phyloP scores from a whole-genome alignment of 805 yeast genomes.

The Zygosaccharomyces bisporus region DNA sequence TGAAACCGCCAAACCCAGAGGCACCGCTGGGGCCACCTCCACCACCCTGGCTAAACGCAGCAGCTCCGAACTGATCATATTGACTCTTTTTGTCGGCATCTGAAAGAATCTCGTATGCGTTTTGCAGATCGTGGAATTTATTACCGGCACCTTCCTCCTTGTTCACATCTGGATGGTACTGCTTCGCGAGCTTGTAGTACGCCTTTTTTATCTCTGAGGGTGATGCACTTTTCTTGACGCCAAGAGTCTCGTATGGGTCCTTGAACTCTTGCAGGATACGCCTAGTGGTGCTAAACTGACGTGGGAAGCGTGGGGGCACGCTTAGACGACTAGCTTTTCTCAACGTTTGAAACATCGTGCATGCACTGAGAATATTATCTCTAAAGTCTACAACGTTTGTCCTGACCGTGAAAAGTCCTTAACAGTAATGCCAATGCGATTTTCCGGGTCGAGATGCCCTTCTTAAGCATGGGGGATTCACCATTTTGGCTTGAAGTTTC shows the following conservation, averaged over 20 bases:
- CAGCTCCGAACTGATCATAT: constrained; percentile 87
- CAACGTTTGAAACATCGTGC: constrained; percentile 3
- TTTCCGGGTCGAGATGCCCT: not conserved
- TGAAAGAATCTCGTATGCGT: constrained; percentile 86
- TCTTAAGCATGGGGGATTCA: not conserved
- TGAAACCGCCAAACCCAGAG: constrained; percentile 43
- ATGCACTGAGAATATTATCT: not conserved
- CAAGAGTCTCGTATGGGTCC: constrained; percentile 84
- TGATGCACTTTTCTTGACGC: constrained; percentile 68
- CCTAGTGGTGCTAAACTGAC: constrained; percentile 21
- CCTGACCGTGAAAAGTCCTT: not conserved
- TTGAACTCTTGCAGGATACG: constrained; percentile 26
- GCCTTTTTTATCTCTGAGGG: constrained; percentile 90
- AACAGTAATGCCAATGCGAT: not conserved
- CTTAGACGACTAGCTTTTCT: constrained; percentile 6
- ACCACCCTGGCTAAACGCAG: constrained; percentile 69
- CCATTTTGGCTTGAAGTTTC: not conserved
- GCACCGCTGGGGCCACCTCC: constrained; percentile 47
- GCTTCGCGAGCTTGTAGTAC: constrained; percentile 87
- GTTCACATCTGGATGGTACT: constrained; percentile 95
- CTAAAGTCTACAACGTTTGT: not conserved
- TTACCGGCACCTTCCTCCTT: constrained; percentile 85
- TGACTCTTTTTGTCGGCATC: constrained; percentile 83
- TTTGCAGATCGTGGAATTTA: constrained; percentile 88
- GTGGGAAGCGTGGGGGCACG: constrained; percentile 1